phyloP scores from a whole-genome alignment of 176 grass and related monocot genomes.

The Avena insularis region DNA sequence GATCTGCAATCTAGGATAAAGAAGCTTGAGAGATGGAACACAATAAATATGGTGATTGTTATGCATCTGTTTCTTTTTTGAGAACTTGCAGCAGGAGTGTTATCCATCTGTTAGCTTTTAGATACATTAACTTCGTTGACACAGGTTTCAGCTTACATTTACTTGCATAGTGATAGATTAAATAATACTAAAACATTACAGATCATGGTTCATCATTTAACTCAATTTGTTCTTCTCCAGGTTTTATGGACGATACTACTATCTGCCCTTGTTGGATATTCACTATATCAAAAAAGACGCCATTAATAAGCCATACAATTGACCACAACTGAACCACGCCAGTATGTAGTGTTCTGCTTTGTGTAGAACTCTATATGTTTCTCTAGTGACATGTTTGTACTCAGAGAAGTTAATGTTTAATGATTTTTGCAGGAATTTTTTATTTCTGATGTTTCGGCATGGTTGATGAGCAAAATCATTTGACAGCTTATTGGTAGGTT shows the following conservation, averaged over 20 bases:
- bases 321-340: constrained; percentile 17
- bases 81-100: neutral
- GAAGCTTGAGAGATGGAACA: constrained; percentile 97
- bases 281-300: constrained; percentile 77
- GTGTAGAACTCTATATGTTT: constrained; percentile 31
- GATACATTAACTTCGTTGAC: neutral
- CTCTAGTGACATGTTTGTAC: neutral
- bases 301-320: constrained; percentile 43
- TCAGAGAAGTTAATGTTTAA: constrained; percentile 3
- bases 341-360: constrained; percentile 17
- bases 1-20: constrained; percentile 93
- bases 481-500: constrained; percentile 31
- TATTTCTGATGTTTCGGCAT: constrained; percentile 25
- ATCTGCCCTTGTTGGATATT: constrained; percentile 97
- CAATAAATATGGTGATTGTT: constrained; percentile 83
- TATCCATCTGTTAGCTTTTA: constrained; percentile 32
- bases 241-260: constrained; percentile 94
- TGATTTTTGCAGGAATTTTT: constrained; percentile 32
- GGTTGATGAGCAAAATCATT: constrained; percentile 10
- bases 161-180: neutral
- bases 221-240: constrained; percentile 46
- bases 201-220: constrained; percentile 20
- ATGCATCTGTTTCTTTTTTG: neutral
- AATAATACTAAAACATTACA: neutral
- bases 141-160: constrained; percentile 18